Evolutionary conservation across 371 early-diverging fungal genomes (phyloP).

Genomic region (Mycotypha africana): DNA sequence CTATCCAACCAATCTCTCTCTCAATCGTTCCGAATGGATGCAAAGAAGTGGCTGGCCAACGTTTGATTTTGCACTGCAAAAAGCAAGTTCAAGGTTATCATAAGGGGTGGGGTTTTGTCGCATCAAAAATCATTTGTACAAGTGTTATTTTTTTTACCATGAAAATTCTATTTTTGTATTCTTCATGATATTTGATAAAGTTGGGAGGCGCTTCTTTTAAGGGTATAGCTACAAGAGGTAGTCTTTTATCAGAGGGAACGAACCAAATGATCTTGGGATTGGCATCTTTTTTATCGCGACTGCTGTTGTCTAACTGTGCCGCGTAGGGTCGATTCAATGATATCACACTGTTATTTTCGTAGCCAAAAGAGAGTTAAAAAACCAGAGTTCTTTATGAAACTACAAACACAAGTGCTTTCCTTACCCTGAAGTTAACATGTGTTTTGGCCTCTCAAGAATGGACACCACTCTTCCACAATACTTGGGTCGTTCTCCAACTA

Average conservation of each 20-base stretch:
- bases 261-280: constrained; percentile 53
- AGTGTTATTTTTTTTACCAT: constrained; percentile 21
- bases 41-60: constrained; percentile 36
- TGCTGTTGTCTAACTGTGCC: constrained; percentile 5
- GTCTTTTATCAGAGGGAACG: constrained; percentile 55
- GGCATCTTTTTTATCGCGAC: constrained; percentile 15
- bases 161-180: constrained; percentile 31
- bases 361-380: background rate
- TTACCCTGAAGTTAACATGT: constrained; percentile 33
- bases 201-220: constrained; percentile 27
- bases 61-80: constrained; percentile 24
- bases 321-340: constrained; percentile 26
- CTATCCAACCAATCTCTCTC: constrained; percentile 36
- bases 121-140: no score
- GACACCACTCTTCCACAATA: constrained; percentile 33
- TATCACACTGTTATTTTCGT: no score
- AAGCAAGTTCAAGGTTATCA: background rate
- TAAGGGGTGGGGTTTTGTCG: no score
- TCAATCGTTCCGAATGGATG: constrained; percentile 40
- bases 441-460: constrained; percentile 26
- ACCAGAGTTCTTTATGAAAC: background rate
- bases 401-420: background rate
- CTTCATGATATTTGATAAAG: constrained; percentile 29
- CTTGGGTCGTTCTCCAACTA: constrained; percentile 6
- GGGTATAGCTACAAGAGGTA: constrained; percentile 59